Percentiles rank a stretch among this genome's conserved stretches.
phyloP scores from a whole-genome alignment of 1,284 basidiomycete species.

The Cutaneotrichosporon spelunceum region DNA sequence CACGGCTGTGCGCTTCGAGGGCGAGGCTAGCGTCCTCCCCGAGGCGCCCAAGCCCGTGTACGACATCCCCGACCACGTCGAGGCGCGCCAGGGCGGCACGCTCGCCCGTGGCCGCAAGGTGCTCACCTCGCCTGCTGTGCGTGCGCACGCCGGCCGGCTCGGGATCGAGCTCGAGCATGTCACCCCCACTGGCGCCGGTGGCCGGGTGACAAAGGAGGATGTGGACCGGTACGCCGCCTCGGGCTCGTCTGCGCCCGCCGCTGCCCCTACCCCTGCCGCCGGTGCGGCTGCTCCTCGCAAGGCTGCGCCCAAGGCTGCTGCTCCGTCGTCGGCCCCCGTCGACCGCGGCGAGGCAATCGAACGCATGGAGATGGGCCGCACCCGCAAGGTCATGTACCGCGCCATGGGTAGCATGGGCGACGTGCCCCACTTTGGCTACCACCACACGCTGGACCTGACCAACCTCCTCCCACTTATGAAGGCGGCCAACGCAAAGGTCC shows the following conservation, averaged over 20 bases:
- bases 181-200: conserved; percentile 58
- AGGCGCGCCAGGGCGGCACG: conserved; percentile 16
- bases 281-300: conserved; percentile 6
- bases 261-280: conserved; percentile 7
- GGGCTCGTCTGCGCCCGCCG: neutral
- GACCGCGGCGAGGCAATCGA: conserved; percentile 64
- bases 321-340: conserved; percentile 8
- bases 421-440: conserved; percentile 78
- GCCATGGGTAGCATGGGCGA: conserved; percentile 64
- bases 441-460: conserved; percentile 79
- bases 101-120: conserved; percentile 22
- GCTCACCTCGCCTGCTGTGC: conserved; percentile 40
- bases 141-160: conserved; percentile 38
- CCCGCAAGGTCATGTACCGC: conserved; percentile 79
- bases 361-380: conserved; percentile 64
- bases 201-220: conserved; percentile 66
- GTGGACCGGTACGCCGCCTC: conserved; percentile 47
- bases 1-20: conserved; percentile 33
- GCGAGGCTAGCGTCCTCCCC: conserved; percentile 43
- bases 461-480: conserved; percentile 68
- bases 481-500: conserved; percentile 62
- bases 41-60: conserved; percentile 16
- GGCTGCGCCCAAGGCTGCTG: conserved; percentile 5
- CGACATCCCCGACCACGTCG: conserved; percentile 18
- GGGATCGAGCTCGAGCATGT: conserved; percentile 52